Conservation (phyloP, 148 eudicot species). For the Cornus florida region DNA sequence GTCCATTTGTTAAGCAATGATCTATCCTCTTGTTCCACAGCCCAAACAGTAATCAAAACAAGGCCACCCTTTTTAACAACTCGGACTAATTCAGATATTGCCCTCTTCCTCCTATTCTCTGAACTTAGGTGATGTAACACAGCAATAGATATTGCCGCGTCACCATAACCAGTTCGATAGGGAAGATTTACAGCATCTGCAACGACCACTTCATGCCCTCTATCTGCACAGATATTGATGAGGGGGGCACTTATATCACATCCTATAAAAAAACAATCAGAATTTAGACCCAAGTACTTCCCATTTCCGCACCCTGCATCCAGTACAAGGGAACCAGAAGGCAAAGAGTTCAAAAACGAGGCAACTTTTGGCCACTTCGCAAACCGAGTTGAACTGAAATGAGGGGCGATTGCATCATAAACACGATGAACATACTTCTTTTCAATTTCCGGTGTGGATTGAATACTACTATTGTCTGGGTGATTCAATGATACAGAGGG, state of each 20-base stretch:
- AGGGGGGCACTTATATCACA: conserved; percentile 87
- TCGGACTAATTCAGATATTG: conserved; percentile 84
- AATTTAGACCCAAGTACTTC: conserved; percentile 82
- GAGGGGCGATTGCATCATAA: conserved; percentile 97
- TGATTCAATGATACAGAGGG: conserved; percentile 13
- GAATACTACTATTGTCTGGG: conserved; percentile 23
- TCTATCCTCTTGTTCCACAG: conserved; percentile 87
- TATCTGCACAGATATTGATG: conserved; percentile 68
- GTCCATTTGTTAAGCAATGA: conserved; percentile 84
- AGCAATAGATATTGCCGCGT: conserved; percentile 94
- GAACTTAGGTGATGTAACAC: conserved; percentile 94
- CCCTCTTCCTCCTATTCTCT: conserved; percentile 71
- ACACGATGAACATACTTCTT: conserved; percentile 90
- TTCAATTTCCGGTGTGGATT: conserved; percentile 88
- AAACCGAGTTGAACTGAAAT: conserved; percentile 88
- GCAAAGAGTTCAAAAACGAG: conserved; percentile 64
- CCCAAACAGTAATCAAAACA: conserved; percentile 93
- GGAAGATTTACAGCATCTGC: conserved; percentile 98
- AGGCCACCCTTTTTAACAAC: conserved; percentile 85
- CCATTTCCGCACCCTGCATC: conserved; percentile 99
- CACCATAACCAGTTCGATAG: conserved; percentile 74
- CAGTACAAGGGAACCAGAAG: conserved; percentile 73
- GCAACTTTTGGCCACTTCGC: conserved; percentile 99
- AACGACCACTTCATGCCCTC: conserved; percentile 83
- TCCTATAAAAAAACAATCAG: conserved; percentile 73